Evolutionary conservation across 2,329 filamentous ascomycete species (phyloP), one percentile per base, ranked within the genome.

Genomic region (Aspergillus glaucus): DNA sequence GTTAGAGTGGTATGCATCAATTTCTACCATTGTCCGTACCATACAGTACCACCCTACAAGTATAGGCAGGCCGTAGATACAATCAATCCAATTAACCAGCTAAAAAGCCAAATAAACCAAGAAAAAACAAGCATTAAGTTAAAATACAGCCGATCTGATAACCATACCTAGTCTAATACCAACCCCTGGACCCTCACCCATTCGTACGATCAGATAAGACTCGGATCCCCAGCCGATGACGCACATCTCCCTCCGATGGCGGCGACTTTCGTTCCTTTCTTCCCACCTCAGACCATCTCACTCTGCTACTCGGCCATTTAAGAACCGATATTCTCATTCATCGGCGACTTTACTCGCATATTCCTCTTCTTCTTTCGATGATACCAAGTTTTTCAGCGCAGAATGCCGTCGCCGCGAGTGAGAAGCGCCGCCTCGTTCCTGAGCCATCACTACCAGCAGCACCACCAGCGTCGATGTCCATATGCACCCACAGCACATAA

Each of bases 351-450:
- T 7, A 19, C 6, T 17, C 34, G 17, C 6, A 37, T 15, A 15
- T 4, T 8, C 6, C 6, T 37, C 34, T 40, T 40, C n/a, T 15
- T 36, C 34, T 36, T 17, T 30, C 4, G 26, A 12, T 12, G 2
- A 30, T 12, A 30, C 26, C 10, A 30, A 30, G 26, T 30, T 30
- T 30, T 30, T 10, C 26, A 30, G 10, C 5, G 37, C 15, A 40
- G 54, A 49, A 62, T 64, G 62, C 50, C 47, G 49, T 48, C 56
- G 8, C 54, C 59, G 37, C 57, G 56, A 37, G 45, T 58, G 47
- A 48, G 55, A 49, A 48, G 48, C n/a, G 48, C 42, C 36, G 24
- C 52, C 17, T 45, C 43, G n/a, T 28, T 50, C 40, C 19, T 49
- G 7, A 28, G 30, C 39, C 36, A 30, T 37, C 45, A 44, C 19